Evolutionary conservation across 768 basidiomycete genomes (phyloP).

Genomic region (Mrakia blollopis): DNA sequence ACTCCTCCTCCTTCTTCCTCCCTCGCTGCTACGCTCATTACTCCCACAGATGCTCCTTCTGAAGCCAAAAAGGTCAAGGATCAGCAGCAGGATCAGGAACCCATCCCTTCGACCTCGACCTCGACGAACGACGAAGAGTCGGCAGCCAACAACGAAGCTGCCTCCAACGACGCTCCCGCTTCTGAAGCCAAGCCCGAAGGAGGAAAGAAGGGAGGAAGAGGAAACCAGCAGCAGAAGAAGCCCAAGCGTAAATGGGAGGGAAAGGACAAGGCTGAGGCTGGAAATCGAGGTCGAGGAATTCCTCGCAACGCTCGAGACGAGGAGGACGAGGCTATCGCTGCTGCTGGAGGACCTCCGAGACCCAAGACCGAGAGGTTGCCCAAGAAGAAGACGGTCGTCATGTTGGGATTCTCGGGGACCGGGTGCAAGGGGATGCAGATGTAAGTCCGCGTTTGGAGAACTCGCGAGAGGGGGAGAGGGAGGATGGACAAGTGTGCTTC

Average conservation of each 20-base stretch:
- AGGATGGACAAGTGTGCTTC: not conserved
- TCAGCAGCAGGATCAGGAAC: not conserved
- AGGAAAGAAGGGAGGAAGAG: too few species aligned
- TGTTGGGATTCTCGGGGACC: constrained; percentile 74
- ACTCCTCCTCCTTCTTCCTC: not conserved
- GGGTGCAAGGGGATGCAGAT: constrained; percentile 95
- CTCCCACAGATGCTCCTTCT: not conserved
- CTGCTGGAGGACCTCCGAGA: not conserved
- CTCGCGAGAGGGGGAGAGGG: not conserved
- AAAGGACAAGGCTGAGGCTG: constrained; percentile 8
- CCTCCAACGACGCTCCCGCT: not conserved
- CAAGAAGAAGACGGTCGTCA: constrained; percentile 74
- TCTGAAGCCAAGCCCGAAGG: not conserved
- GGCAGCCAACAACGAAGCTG: not conserved
- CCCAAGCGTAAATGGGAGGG: constrained; percentile 3
- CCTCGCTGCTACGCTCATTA: not conserved
- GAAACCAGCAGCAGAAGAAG: not conserved
- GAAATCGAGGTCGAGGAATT: not conserved
- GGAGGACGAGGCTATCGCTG: not conserved
- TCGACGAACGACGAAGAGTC: too few species aligned
- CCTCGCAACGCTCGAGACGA: not conserved
- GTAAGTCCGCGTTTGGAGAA: too few species aligned
- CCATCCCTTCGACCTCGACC: not conserved
- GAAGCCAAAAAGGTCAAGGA: constrained; percentile 12
- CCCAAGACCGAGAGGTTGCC: constrained; percentile 48